Conservation (phyloP, 2,329 filamentous ascomycete species). For the Penicillium olsonii region DNA sequence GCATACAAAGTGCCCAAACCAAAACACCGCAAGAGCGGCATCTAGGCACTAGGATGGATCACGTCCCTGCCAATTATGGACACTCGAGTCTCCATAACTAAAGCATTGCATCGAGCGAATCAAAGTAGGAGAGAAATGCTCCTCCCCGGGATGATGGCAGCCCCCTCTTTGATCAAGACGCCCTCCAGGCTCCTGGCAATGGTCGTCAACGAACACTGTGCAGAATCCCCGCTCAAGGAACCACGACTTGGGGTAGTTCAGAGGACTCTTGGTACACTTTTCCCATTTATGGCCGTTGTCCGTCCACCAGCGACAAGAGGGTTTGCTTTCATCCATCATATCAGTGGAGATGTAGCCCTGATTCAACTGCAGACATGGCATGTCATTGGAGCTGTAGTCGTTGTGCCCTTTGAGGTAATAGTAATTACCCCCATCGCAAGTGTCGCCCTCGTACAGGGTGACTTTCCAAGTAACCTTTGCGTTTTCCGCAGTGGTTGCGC, state of each 20-base stretch:
- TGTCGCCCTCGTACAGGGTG: not conserved
- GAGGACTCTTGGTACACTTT: not conserved
- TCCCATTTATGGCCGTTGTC: not conserved
- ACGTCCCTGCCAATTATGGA: too few species aligned
- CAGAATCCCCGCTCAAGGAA: not conserved
- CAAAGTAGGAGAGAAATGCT: not conserved
- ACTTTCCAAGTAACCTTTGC: not conserved
- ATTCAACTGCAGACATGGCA: not conserved
- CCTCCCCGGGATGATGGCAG: not conserved
- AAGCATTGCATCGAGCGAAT: not conserved
- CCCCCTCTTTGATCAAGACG: not conserved
- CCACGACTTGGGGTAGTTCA: not conserved
- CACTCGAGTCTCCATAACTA: not conserved
- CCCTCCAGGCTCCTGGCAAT: not conserved
- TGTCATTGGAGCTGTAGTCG: not conserved
- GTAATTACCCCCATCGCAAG: not conserved
- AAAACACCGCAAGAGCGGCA: too few species aligned
- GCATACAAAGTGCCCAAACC: too few species aligned
- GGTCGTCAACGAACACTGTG: not conserved
- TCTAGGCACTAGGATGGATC: too few species aligned
- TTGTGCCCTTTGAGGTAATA: conserved; percentile 1
- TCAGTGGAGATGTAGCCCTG: not conserved
- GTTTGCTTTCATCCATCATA: not conserved
- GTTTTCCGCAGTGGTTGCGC: too few species aligned
- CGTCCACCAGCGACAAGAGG: conserved; percentile 9